phyloP scores from a whole-genome alignment of 2,329 filamentous ascomycete species.

The Eutypa lata region DNA sequence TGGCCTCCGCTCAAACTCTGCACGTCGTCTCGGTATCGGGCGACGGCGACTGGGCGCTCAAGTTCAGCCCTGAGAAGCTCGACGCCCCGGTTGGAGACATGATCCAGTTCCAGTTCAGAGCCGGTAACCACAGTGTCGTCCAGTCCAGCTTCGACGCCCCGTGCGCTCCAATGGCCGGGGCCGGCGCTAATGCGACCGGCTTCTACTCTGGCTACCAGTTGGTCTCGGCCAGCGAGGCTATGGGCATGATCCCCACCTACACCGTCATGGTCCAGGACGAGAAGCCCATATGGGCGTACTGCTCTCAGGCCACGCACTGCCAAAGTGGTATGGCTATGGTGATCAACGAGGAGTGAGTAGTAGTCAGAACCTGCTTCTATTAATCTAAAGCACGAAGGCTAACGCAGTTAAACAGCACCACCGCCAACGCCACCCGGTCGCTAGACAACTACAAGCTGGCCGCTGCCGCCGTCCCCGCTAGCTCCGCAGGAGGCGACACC shows the following conservation, averaged over 20 bases:
- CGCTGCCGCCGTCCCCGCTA: constrained; percentile 30
- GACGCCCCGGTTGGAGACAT: constrained; percentile 59
- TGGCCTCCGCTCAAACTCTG: constrained; percentile 39
- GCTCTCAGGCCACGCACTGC: constrained; percentile 72
- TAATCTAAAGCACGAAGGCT: constrained; percentile 2
- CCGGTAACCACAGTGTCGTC: constrained; percentile 73
- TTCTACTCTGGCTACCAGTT: constrained; percentile 67
- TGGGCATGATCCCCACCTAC: constrained; percentile 61
- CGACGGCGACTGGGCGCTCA: constrained; percentile 50
- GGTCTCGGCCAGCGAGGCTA: constrained; percentile 49
- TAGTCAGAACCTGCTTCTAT: neutral
- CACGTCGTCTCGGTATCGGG: constrained; percentile 64
- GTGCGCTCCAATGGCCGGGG: constrained; percentile 58
- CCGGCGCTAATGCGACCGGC: constrained; percentile 48
- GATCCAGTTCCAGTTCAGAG: constrained; percentile 65
- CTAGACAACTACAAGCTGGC: constrained; percentile 46
- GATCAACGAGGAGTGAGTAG: constrained; percentile 67
- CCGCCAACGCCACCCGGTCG: constrained; percentile 50
- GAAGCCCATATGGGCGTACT: constrained; percentile 77
- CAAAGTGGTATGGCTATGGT: constrained; percentile 73
- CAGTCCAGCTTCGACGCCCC: constrained; percentile 73
- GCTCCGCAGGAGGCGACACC: constrained; percentile 25
- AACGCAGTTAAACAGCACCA: constrained; percentile 32
- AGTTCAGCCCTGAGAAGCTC: constrained; percentile 65
- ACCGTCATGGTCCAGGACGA: constrained; percentile 67